Base-by-base conservation (phyloP, 352 stramenopile species). In the Globisporangium polare region DNA sequence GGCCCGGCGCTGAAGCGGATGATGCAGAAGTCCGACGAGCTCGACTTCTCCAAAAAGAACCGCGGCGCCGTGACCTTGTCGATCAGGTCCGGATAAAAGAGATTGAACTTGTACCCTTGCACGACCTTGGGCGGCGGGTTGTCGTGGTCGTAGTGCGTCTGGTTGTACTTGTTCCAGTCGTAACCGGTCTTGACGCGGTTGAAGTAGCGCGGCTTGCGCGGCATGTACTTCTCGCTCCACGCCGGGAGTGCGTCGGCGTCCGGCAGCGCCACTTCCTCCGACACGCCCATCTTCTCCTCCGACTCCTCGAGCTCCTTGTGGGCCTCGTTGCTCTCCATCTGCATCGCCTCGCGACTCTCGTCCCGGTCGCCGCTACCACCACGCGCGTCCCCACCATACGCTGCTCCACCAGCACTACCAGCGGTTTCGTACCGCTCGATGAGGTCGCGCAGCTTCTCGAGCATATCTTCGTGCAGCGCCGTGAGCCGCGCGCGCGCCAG, bases 131-230 rank as follows among this genome's bases (percentile, higher is more conserved):
- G 98, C 41, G 98, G 98, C 62, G 98, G 97, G 69, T 99, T 99
- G 73, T 99, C 97, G 66, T 95, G 86, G 83, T 99, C 97, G 75
- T 99, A 99, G 77, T 99, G 97, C 52, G 96, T 99, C 74, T 99
- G 97, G 79, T 99, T 99, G 90, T 99, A 99, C 80, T 98, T 98
- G 87, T 99, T 99, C 97, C 98, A 99, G 76, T 99, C 97, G 74
- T 98, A 99, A 33, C 98, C 98, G 2, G 97, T 99, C 81, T 98
- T 98, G 69, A 99, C 96, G 39, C 97, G 94, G 81, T 99, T 99
- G 65, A 99, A 99, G 78, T 99, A 99, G 3, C 97, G 86, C 7
- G 98, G 98, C 73, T 99, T 99, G 39, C 97, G 91, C 17, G 97
- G 96, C 60, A 95, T 83, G 77, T 98, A 99, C 77, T 98, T 99